Conservation (phyloP, 2,329 filamentous ascomycete genomes). For the Pseudogymnoascus sp. region DNA sequence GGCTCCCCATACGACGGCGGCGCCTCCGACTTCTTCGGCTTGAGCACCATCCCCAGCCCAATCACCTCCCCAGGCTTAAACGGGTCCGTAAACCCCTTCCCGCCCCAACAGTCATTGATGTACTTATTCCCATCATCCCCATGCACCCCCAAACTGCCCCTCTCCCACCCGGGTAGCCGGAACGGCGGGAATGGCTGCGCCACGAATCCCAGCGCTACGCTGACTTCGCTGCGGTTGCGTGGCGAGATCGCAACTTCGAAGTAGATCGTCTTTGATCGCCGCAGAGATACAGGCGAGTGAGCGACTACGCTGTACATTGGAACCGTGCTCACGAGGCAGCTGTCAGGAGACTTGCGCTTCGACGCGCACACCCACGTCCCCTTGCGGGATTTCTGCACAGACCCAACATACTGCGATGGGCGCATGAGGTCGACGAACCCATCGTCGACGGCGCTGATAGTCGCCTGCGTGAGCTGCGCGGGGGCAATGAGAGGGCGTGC, state of each 20-base stretch:
- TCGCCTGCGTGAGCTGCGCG: conserved; percentile 39
- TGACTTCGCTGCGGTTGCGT: conserved; percentile 32
- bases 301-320: conserved; percentile 58
- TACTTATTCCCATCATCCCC: conserved; percentile 71
- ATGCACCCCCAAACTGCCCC: conserved; percentile 67
- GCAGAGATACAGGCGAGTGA: conserved; percentile 45
- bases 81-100: conserved; percentile 55
- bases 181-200: conserved; percentile 71
- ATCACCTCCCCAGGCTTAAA: conserved; percentile 60
- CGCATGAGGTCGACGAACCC: conserved; percentile 48
- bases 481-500: conserved; percentile 51
- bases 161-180: conserved; percentile 73
- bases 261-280: conserved; percentile 51
- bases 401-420: conserved; percentile 41
- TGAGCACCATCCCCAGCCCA: conserved; percentile 63
- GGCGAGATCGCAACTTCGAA: conserved; percentile 59
- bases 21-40: conserved; percentile 18
- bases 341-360: conserved; percentile 43
- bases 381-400: conserved; percentile 36
- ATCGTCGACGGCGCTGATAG: conserved; percentile 39
- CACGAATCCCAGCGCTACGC: conserved; percentile 59
- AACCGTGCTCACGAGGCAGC: conserved; percentile 57
- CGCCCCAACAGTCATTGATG: conserved; percentile 67
- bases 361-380: conserved; percentile 46
- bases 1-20: conserved; percentile 27